phyloP scores from a whole-genome alignment of 148 eudicot genomes.

The Salicornia ramosissima region DNA sequence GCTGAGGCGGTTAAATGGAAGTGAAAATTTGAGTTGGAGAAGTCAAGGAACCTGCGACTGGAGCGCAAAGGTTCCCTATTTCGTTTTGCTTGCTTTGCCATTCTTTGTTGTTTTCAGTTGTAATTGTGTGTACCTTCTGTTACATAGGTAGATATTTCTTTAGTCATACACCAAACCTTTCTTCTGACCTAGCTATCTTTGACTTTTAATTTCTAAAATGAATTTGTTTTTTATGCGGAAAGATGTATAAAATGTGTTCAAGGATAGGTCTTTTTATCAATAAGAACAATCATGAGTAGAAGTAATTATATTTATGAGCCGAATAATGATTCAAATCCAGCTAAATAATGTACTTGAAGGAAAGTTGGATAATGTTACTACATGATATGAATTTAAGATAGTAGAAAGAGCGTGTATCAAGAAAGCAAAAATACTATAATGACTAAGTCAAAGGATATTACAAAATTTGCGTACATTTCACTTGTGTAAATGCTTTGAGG shows the following conservation, averaged over 20 bases:
- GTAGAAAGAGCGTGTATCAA: not conserved
- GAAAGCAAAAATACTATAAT: too few relatives aligned
- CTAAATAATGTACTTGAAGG: not conserved
- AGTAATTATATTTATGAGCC: not conserved
- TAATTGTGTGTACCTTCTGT: not conserved
- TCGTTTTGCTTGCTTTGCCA: not conserved
- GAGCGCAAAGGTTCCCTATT: slow-evolving; percentile 73
- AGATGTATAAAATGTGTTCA: not conserved
- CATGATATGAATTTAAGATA: not conserved
- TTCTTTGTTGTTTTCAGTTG: not conserved
- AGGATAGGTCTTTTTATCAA: not conserved
- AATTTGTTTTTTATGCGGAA: not conserved
- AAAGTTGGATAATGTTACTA: too few relatives aligned
- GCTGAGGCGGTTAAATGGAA: slow-evolving; percentile 98
- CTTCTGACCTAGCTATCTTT: not conserved
- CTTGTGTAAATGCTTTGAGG: too few relatives aligned
- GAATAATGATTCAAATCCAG: not conserved
- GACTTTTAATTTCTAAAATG: not conserved
- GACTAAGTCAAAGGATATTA: not conserved
- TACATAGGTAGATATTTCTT: too few relatives aligned
- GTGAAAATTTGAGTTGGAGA: slow-evolving; percentile 90
- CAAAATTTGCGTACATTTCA: not conserved
- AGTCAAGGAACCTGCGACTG: slow-evolving; percentile 55
- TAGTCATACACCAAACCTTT: too few relatives aligned
- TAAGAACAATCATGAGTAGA: not conserved